These are phyloP conservation scores for Saturnispora hagleri DNA, from an alignment of 805 yeast genomes.

Conservation along the genomic window DNA sequence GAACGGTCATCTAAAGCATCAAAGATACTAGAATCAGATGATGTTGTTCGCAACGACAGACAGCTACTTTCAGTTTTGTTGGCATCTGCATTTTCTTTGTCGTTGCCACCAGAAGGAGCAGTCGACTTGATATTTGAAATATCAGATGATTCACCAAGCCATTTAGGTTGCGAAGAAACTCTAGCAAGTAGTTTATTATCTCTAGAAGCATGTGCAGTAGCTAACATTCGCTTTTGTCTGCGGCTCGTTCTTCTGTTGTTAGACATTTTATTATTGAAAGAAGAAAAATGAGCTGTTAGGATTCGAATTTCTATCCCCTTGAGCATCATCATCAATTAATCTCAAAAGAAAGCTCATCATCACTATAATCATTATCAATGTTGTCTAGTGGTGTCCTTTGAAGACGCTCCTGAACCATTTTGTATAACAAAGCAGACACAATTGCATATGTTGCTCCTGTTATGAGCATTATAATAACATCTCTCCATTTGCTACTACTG, in stretches of 20 bases:
- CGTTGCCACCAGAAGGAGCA: background rate
- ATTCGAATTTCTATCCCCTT: background rate
- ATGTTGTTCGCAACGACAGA: background rate
- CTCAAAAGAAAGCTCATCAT: background rate
- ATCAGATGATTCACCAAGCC: background rate
- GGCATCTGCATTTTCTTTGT: background rate
- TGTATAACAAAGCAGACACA: slow-evolving; percentile 63
- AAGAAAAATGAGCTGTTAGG: background rate
- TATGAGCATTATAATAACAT: slow-evolving; percentile 48
- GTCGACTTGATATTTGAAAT: background rate
- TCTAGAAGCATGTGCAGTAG: background rate
- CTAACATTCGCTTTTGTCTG: background rate
- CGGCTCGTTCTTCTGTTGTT: background rate
- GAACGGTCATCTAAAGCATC: background rate
- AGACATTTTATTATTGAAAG: background rate
- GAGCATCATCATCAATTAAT: background rate
- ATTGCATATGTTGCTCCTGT: slow-evolving; percentile 45
- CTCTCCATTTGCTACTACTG: slow-evolving; percentile 43
- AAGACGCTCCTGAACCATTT: slow-evolving; percentile 32
- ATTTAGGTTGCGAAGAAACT: background rate
- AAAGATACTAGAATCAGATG: background rate
- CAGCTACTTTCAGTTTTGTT: background rate
- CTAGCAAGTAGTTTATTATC: background rate
- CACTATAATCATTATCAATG: background rate
- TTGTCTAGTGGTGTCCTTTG: background rate